Conservation (phyloP, 164 flowering plant species). For the Sextonia rubra region DNA sequence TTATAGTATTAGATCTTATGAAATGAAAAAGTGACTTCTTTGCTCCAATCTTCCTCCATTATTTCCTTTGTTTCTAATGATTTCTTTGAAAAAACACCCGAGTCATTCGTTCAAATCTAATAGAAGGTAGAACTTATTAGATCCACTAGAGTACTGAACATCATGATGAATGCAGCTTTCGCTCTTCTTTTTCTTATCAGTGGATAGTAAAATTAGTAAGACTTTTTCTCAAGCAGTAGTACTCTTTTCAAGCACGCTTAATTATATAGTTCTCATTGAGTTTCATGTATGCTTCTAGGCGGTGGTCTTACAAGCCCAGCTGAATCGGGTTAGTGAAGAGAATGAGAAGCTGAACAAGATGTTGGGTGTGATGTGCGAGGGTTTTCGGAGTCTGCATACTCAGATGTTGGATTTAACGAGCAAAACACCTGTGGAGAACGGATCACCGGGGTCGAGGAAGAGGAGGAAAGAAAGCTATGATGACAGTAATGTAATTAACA, state of each 20-base stretch:
- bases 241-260: not conserved
- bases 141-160: no score
- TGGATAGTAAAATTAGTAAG: no score
- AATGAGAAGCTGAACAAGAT: slow-evolving; percentile 1
- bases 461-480: slow-evolving; percentile 25
- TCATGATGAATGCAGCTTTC: no score
- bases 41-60: no score
- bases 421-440: slow-evolving; percentile 7
- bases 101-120: no score
- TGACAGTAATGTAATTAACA: slow-evolving; percentile 1
- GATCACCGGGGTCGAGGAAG: slow-evolving; percentile 22
- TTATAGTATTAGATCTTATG: no score
- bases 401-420: not conserved
- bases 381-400: not conserved
- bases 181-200: no score
- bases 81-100: no score
- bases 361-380: not conserved
- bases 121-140: no score
- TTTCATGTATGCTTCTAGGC: not conserved
- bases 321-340: slow-evolving; percentile 1
- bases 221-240: not conserved
- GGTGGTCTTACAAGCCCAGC: not conserved
- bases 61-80: not conserved
- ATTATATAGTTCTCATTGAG: not conserved
- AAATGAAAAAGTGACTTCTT: no score